Evolutionary conservation across 768 basidiomycete species (phyloP).

Genomic region (Lactifluus hygrophoroides): DNA sequence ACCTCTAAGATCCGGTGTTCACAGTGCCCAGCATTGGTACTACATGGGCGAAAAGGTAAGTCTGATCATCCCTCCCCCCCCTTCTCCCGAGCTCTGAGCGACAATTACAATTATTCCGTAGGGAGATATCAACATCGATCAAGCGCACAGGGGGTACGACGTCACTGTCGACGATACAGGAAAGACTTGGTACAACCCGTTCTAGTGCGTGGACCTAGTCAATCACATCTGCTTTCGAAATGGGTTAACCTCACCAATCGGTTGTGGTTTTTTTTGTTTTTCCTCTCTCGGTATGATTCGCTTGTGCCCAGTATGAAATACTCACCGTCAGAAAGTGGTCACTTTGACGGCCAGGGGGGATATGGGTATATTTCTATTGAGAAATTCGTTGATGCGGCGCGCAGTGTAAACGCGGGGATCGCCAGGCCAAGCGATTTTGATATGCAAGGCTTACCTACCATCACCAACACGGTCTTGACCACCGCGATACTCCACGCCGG

Average conservation of each 20-base stretch:
- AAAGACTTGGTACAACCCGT: slow-evolving; percentile 82
- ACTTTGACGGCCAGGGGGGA: slow-evolving; percentile 91
- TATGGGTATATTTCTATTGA: slow-evolving; percentile 91
- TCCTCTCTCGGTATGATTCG: neutral
- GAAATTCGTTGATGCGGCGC: slow-evolving; percentile 82
- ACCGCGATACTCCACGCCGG: slow-evolving; percentile 89
- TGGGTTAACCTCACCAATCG: neutral
- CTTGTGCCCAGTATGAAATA: slow-evolving; percentile 78
- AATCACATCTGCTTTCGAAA: neutral
- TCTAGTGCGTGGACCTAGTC: slow-evolving; percentile 54
- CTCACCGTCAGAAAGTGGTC: slow-evolving; percentile 81
- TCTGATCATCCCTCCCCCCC: neutral
- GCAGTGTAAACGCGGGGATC: slow-evolving; percentile 64
- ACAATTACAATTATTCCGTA: slow-evolving; percentile 26
- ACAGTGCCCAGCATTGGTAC: slow-evolving; percentile 89
- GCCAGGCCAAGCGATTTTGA: slow-evolving; percentile 69
- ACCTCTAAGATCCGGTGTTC: slow-evolving; percentile 81
- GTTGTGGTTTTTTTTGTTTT: neutral
- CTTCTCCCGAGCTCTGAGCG: neutral
- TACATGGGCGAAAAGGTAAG: slow-evolving; percentile 86
- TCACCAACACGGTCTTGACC: slow-evolving; percentile 78
- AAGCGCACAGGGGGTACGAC: slow-evolving; percentile 91
- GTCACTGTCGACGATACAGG: slow-evolving; percentile 80
- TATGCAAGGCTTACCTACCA: slow-evolving; percentile 73
- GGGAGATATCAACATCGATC: slow-evolving; percentile 90